phyloP scores from a whole-genome alignment of 441 rosid genomes.

The Heliophila coronopifolia region DNA sequence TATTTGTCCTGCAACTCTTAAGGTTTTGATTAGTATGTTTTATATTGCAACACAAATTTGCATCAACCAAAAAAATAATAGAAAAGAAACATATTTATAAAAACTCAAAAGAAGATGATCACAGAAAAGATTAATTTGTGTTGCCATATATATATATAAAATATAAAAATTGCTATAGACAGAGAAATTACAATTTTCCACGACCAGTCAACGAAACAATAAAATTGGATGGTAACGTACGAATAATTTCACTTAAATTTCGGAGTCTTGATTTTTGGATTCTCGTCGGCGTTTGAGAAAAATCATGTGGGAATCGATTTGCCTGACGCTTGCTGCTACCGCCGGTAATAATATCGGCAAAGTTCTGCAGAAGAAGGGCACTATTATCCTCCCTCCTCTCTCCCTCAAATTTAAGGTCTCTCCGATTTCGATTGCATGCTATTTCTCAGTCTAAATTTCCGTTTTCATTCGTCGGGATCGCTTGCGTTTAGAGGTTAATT shows the following conservation, averaged over 20 bases:
- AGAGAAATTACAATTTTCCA: background rate
- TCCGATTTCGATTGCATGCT: slow-evolving; percentile 15
- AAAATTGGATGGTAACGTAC: no score
- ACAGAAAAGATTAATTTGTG: no score
- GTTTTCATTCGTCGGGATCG: slow-evolving; percentile 6
- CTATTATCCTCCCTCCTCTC: slow-evolving; percentile 90
- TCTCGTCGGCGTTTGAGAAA: slow-evolving; percentile 19
- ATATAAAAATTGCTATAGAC: background rate
- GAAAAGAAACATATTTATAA: background rate
- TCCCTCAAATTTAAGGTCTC: slow-evolving; percentile 88
- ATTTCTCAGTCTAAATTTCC: background rate
- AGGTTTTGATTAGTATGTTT: no score
- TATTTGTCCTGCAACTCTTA: no score
- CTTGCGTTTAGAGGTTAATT: background rate
- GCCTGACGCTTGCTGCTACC: slow-evolving; percentile 80
- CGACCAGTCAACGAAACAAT: background rate
- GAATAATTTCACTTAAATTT: no score
- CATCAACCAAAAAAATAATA: no score
- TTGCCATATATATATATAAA: background rate
- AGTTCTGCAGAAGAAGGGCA: slow-evolving; percentile 95
- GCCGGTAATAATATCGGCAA: slow-evolving; percentile 97
- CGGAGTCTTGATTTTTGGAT: background rate
- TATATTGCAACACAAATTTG: no score
- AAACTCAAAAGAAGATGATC: background rate
- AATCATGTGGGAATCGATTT: slow-evolving; percentile 80